These are phyloP conservation scores for Ceraceosorus guamensis DNA, from an alignment of 1,284 basidiomycete species.

Conservation along the genomic window DNA sequence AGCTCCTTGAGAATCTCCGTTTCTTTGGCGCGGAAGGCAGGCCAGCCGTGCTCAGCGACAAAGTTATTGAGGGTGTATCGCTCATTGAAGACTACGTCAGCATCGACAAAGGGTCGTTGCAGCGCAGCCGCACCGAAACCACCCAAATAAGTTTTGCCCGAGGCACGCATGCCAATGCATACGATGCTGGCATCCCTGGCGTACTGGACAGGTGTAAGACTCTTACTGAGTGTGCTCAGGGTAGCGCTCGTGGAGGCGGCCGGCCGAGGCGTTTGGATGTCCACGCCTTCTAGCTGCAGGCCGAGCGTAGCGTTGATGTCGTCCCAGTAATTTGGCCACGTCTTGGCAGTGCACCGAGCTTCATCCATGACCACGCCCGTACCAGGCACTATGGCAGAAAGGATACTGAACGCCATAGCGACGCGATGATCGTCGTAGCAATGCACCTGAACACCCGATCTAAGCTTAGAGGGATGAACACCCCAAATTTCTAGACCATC, in stretches of 20 bases:
- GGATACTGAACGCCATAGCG: slow-evolving; percentile 93
- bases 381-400: slow-evolving; percentile 58
- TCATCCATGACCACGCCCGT: slow-evolving; percentile 76
- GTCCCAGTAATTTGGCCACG: slow-evolving; percentile 99
- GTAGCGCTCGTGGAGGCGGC: slow-evolving; percentile 29
- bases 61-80: slow-evolving; percentile 67
- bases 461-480: slow-evolving; percentile 57
- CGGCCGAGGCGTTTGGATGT: slow-evolving; percentile 50
- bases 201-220: slow-evolving; percentile 38
- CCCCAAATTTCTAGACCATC: slow-evolving; percentile 90
- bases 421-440: slow-evolving; percentile 99
- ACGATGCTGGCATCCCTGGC: slow-evolving; percentile 63
- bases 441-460: slow-evolving; percentile 62
- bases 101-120: slow-evolving; percentile 74
- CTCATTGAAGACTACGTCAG: slow-evolving; percentile 71
- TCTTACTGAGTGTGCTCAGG: slow-evolving; percentile 13
- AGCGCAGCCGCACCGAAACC: slow-evolving; percentile 67
- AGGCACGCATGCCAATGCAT: slow-evolving; percentile 92
- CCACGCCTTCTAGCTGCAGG: slow-evolving; percentile 76
- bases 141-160: slow-evolving; percentile 88
- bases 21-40: slow-evolving; percentile 61
- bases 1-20: slow-evolving; percentile 48
- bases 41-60: slow-evolving; percentile 70
- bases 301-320: slow-evolving; percentile 94
- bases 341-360: slow-evolving; percentile 97